phyloP scores from a whole-genome alignment of 78 protist species.

The Creolimax fragrantissima region DNA sequence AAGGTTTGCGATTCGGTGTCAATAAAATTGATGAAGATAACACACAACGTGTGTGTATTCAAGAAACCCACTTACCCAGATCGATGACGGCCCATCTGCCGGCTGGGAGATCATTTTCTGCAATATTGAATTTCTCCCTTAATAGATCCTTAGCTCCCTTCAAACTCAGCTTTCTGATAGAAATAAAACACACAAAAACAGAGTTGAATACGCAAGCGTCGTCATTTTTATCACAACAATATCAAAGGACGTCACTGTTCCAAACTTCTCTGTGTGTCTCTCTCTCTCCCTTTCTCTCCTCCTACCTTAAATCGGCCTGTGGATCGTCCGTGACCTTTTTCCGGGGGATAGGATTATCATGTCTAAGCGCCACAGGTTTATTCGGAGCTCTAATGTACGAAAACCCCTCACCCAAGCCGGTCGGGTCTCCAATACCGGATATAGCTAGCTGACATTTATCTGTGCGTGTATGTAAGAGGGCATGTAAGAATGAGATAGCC shows the following conservation, averaged over 20 bases:
- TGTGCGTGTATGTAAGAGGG: no score
- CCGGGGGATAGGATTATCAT: not conserved
- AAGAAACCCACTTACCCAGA: not conserved
- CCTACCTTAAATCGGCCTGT: not conserved
- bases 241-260: not conserved
- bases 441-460: slow-evolving; percentile 3
- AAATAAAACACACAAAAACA: not conserved
- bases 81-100: not conserved
- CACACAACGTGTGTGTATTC: no score
- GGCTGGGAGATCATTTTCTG: not conserved
- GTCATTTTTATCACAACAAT: not conserved
- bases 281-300: not conserved
- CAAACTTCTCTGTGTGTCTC: not conserved
- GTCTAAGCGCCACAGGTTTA: not conserved
- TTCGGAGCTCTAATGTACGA: not conserved
- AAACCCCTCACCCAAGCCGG: not conserved
- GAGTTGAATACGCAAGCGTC: not conserved
- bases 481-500: no score
- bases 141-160: not conserved
- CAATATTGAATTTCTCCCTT: not conserved
- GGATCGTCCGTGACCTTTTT: slow-evolving; percentile 4
- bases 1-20: not conserved
- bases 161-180: not conserved
- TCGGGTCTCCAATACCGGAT: not conserved
- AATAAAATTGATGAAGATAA: not conserved